Evolutionary conservation across 1,284 basidiomycete species (phyloP).

Genomic region (Trichosporon ovoides): DNA sequence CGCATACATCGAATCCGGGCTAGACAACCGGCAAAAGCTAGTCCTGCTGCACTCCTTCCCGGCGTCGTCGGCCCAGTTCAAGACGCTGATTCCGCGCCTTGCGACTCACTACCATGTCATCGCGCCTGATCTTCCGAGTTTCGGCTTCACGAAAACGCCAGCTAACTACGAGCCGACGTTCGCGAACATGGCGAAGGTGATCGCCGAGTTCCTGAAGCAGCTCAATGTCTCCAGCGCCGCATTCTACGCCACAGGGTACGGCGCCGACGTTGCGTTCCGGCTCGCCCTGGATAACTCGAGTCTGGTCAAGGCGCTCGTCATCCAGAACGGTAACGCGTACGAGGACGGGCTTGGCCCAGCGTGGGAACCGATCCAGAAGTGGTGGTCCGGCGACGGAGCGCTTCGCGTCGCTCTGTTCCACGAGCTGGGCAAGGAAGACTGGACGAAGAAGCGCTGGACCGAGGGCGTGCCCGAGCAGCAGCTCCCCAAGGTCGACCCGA

Average conservation of each 20-base stretch:
- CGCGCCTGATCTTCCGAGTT: conserved; percentile 55
- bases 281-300: conserved; percentile 51
- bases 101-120: conserved; percentile 51
- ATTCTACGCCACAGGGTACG: conserved; percentile 56
- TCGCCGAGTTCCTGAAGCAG: conserved; percentile 50
- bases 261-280: conserved; percentile 49
- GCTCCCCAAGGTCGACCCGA: conserved; percentile 19
- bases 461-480: conserved; percentile 16
- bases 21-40: conserved; percentile 41
- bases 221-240: conserved; percentile 49
- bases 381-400: conserved; percentile 41
- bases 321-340: conserved; percentile 56
- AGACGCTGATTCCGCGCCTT: conserved; percentile 52
- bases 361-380: conserved; percentile 44
- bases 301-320: conserved; percentile 51
- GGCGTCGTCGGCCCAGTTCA: conserved; percentile 53
- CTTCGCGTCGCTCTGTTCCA: background rate
- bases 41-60: conserved; percentile 56
- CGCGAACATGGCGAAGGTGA: conserved; percentile 48
- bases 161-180: conserved; percentile 50
- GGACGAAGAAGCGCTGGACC: conserved; percentile 20
- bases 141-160: conserved; percentile 53
- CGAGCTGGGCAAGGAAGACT: conserved; percentile 7
- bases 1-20: conserved; percentile 52
- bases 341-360: conserved; percentile 49